A percentile compares a stretch with the other conserved stretches of the same genome.
Conservation (phyloP, 768 basidiomycete species). For the Pseudohyphozyma bogoriensis region DNA sequence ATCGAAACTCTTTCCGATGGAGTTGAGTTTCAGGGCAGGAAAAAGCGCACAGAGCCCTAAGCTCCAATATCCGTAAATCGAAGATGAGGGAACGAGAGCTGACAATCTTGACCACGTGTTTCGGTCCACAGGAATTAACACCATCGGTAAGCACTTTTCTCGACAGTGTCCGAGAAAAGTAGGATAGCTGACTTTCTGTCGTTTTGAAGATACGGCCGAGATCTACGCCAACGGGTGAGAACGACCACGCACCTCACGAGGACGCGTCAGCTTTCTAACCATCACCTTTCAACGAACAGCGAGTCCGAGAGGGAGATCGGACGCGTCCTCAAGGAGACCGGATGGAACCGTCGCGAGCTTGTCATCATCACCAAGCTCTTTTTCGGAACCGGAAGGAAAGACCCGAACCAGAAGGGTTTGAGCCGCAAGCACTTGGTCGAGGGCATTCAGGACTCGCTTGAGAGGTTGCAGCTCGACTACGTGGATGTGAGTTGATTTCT, state of each 20-base stretch:
- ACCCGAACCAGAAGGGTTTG: slow-evolving; percentile 45
- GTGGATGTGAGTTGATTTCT: slow-evolving; percentile 48
- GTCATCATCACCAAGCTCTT: slow-evolving; percentile 73
- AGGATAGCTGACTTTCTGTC: too few species aligned
- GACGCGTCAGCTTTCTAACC: neutral
- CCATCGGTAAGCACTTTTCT: too few species aligned
- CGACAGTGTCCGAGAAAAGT: too few species aligned
- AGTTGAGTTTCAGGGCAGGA: too few species aligned
- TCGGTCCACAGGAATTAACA: too few species aligned
- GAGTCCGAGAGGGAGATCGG: slow-evolving; percentile 72
- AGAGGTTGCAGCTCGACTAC: slow-evolving; percentile 63
- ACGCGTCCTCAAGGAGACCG: slow-evolving; percentile 56
- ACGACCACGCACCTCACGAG: neutral
- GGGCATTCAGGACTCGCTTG: slow-evolving; percentile 56
- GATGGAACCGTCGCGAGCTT: slow-evolving; percentile 53
- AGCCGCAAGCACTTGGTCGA: slow-evolving; percentile 53
- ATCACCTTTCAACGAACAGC: slow-evolving; percentile 41
- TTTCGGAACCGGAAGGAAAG: slow-evolving; percentile 54
- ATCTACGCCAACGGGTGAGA: neutral
- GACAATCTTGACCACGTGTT: neutral
- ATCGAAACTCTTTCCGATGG: too few species aligned
- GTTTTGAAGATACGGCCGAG: too few species aligned
- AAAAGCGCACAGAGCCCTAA: too few species aligned
- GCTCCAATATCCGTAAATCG: too few species aligned
- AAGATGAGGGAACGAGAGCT: neutral